Conservation (phyloP, 768 basidiomycete species). For the Rhodotorula diobovata region DNA sequence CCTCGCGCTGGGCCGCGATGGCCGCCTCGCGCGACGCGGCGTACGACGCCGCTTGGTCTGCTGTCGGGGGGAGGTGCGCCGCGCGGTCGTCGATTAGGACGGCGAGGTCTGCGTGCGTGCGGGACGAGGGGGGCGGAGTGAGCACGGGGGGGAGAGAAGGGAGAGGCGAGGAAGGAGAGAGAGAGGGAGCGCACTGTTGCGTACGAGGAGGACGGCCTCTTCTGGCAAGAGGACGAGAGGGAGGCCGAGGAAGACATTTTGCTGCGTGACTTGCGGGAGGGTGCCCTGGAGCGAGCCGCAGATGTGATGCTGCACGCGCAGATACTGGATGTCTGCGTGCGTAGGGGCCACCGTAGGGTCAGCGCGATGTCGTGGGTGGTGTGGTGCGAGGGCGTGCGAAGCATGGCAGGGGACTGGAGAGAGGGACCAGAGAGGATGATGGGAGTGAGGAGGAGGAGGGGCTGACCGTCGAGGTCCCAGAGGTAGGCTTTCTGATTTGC, state of each 20-base stretch:
- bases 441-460: not conserved
- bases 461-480: conserved; percentile 79
- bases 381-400: no score
- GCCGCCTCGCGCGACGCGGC: conserved; percentile 45
- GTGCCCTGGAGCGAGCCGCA: conserved; percentile 85
- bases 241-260: conserved; percentile 92
- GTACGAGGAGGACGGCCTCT: conserved; percentile 80
- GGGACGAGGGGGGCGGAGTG: not conserved
- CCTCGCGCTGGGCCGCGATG: conserved; percentile 56
- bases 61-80: conserved; percentile 51
- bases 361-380: not conserved
- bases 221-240: conserved; percentile 84
- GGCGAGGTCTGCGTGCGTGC: conserved; percentile 58
- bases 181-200: conserved; percentile 58
- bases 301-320: conserved; percentile 74
- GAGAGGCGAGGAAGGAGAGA: not conserved
- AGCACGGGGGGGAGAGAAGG: not conserved
- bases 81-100: conserved; percentile 67
- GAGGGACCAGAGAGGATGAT: not conserved
- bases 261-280: conserved; percentile 87
- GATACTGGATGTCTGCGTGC: conserved; percentile 64
- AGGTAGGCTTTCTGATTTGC: conserved; percentile 75
- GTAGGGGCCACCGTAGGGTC: not conserved
- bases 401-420: no score
- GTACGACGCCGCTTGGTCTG: conserved; percentile 37